A percentile compares a stretch with the other conserved stretches of the same genome.
These are phyloP conservation scores for Fusarium anguioides DNA, from an alignment of 2,329 filamentous ascomycete genomes.

Conservation along the genomic window DNA sequence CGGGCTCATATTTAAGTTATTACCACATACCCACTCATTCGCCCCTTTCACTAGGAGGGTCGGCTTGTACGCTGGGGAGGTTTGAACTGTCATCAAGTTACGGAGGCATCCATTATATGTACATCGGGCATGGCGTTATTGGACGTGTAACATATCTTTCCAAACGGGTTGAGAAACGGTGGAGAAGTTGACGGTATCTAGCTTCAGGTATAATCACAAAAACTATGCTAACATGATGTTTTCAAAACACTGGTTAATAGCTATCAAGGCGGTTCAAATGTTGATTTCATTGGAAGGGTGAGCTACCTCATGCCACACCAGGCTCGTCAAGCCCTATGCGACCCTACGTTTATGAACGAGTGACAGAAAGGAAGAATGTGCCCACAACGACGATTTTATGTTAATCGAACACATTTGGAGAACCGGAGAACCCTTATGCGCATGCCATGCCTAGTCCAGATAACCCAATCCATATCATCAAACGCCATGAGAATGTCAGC, in stretches of 20 bases:
- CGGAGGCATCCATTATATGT: constrained; percentile 48
- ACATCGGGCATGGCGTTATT: constrained; percentile 55
- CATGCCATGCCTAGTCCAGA: constrained; percentile 22
- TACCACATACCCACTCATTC: constrained; percentile 8
- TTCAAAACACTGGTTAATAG: neutral
- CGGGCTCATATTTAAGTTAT: neutral
- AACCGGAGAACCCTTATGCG: constrained; percentile 20
- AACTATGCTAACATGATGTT: constrained; percentile 14
- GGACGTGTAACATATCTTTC: constrained; percentile 51
- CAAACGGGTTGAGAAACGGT: constrained; percentile 46
- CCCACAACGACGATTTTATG: constrained; percentile 15
- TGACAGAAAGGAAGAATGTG: constrained; percentile 32
- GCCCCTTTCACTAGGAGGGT: neutral
- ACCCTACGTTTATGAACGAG: constrained; percentile 28
- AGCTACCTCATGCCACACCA: constrained; percentile 33
- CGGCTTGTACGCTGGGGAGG: constrained; percentile 29
- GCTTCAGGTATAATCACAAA: constrained; percentile 27
- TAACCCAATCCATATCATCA: constrained; percentile 41
- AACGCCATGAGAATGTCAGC: constrained; percentile 44
- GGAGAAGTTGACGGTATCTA: constrained; percentile 42
- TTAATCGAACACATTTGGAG: constrained; percentile 17
- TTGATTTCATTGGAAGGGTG: constrained; percentile 22
- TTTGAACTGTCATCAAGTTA: constrained; percentile 32
- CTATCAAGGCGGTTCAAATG: constrained; percentile 5
- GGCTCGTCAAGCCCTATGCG: constrained; percentile 13